phyloP scores from a whole-genome alignment of 169 alveolate species.

The Plasmodium coatneyi region DNA sequence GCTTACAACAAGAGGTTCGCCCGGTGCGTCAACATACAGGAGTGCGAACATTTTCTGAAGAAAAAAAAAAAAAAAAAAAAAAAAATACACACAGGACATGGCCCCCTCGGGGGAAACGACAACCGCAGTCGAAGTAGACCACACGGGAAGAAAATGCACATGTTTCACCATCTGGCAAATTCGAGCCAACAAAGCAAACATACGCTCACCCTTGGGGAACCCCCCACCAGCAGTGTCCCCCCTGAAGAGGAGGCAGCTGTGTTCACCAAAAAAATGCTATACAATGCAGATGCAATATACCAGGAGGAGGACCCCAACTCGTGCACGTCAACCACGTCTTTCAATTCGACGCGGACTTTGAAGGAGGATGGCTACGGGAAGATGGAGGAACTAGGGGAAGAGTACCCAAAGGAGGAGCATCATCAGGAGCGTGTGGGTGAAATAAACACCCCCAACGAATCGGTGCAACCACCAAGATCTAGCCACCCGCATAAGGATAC shows the following conservation, averaged over 20 bases:
- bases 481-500: neutral
- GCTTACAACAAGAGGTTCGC: slow-evolving; percentile 47
- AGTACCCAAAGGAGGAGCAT: neutral
- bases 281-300: neutral
- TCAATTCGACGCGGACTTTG: neutral
- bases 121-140: neutral
- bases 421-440: neutral
- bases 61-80: slow-evolving; percentile 5
- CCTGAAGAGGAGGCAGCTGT: neutral
- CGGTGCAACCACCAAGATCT: neutral
- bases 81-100: neutral
- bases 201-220: neutral
- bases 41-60: slow-evolving; percentile 22
- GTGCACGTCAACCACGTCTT: neutral
- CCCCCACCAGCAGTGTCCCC: neutral
- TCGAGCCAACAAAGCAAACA: neutral
- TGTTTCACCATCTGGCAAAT: neutral
- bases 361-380: neutral
- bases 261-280: neutral
- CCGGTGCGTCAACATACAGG: slow-evolving; percentile 9
- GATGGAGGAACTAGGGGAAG: neutral
- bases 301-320: neutral
- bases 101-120: neutral
- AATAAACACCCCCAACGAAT: neutral
- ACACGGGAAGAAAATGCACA: neutral